Evolutionary conservation across 2,329 filamentous ascomycete species (phyloP), one percentile per base, ranked within the genome.

Genomic region (Ophiosphaerella korrae): DNA sequence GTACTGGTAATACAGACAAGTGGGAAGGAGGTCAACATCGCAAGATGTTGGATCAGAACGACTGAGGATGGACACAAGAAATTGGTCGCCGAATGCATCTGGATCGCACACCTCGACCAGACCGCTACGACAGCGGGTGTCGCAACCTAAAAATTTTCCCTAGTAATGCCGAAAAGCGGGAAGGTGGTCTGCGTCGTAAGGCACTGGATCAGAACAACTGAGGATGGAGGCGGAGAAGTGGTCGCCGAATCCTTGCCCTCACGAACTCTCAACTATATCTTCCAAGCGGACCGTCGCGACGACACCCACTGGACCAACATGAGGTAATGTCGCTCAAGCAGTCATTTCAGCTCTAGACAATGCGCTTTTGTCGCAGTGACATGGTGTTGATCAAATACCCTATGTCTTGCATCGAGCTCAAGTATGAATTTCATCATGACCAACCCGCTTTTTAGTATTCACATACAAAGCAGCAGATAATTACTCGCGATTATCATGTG

Each of bases 191-290:
- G 44, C 13, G 29, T 14, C 36, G 14, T 11, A 36, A 29, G 16
- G 23, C 5, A 24, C 36, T 43, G 39, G 34, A 47, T 45, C 37
- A 46, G 48, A 46, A 42, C 31, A 29, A 42, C 24, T 42, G 36
- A 23, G 7, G 39, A 12, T 21, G 9, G 34, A 29, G 26, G 11
- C 33, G 39, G 36, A 31, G 35, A 16, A 18, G 24, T 50, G 26
- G 47, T 14, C 24, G 21, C 21, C 34, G 26, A 43, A 24, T 7
- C 8, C 34, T 29, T 34, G 8, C 24, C 8, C 24, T 8, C 24
- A 26, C 32, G 31, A 26, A 26, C 37, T 29, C 29, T 42, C 37
- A 7, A 14, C 16, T 21, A 23, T 23, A 13, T 12, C 26, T 21
- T 5, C 26, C 23, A 31, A 35, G 38, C 45, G 23, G 37, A 35